Base-by-base conservation (phyloP, 176 grass and related monocot genomes). In the Hordeum marinum region DNA sequence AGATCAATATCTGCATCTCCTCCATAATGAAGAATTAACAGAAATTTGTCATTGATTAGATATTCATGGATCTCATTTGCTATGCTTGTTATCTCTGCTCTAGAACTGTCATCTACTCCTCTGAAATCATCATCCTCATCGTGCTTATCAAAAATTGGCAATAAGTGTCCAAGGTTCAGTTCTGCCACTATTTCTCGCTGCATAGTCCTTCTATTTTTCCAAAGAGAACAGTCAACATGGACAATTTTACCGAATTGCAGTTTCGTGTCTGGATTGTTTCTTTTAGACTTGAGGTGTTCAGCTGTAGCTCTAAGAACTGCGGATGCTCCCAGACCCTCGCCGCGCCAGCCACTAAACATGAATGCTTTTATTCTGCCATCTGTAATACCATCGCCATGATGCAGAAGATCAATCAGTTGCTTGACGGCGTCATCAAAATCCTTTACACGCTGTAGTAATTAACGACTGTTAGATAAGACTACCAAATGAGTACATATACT, bases 151-250 rank as follows among this genome's bases (percentile, higher is more conserved):
- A 85, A 12, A 57, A 79, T 36, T 9, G 6, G 24, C 20, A 72
- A 37, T 68, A 80, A 21, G 0, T 7, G 67, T 0, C 3, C 8
- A 50, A 86, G 84, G 20, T 37, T 4, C 0, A 86, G 21, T 54
- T 72, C 26, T 14, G 20, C 26, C 0, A 6, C 52, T 0, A 86
- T 43, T 17, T 57, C 15, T 9, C 27, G 79, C 20, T 80, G 76
- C 76, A 57, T 11, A 1, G 4, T 68, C 59, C 76, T 85, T 68
- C 36, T 79, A 35, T 68, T 79, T 15, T 78, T 76, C 74, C 76
- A 86, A 29, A 63, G 21, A 35, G 83, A 72, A 65, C 76, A 63
- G 54, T 86, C 77, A 0, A 80, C 43, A 2, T 75, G 15, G 23
- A 86, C 0, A 14, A 76, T 2, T 76, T n/a, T 76, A 6, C 18